Evolutionary conservation across 2,329 filamentous ascomycete species (phyloP).

Genomic region (Hymenoscyphus repandus): DNA sequence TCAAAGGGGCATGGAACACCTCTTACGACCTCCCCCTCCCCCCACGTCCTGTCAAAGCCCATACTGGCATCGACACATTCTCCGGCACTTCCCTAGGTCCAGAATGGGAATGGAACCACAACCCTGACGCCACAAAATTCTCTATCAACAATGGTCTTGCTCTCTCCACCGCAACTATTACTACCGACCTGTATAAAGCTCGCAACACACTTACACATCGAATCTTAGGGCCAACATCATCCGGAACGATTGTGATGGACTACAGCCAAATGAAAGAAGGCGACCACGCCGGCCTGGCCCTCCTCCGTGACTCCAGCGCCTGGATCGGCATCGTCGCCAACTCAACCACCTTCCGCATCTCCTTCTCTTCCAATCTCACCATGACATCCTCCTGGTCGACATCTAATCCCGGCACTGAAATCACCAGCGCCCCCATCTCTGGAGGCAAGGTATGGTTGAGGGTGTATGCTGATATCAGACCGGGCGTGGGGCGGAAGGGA

Average conservation of each 20-base stretch:
- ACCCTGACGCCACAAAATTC: constrained; percentile 46
- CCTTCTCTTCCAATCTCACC: constrained; percentile 29
- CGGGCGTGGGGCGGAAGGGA: constrained; percentile 27
- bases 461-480: constrained; percentile 33
- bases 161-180: constrained; percentile 45
- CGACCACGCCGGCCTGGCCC: constrained; percentile 46
- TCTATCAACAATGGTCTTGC: constrained; percentile 40
- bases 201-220: constrained; percentile 44
- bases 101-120: constrained; percentile 58
- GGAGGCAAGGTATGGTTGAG: constrained; percentile 34
- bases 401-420: constrained; percentile 27
- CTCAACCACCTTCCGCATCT: constrained; percentile 23
- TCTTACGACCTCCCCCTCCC: background rate
- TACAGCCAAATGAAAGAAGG: constrained; percentile 44
- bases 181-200: constrained; percentile 43
- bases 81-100: constrained; percentile 36
- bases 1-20: background rate
- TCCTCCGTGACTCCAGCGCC: constrained; percentile 49
- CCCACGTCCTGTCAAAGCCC: background rate
- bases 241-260: constrained; percentile 46
- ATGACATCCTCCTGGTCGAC: constrained; percentile 33
- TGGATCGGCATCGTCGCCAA: constrained; percentile 44
- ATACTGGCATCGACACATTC: constrained; percentile 40
- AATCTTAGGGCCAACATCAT: constrained; percentile 40
- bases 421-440: constrained; percentile 17